phyloP scores from a whole-genome alignment of 1,284 basidiomycete genomes.

The Irpex sp. region DNA sequence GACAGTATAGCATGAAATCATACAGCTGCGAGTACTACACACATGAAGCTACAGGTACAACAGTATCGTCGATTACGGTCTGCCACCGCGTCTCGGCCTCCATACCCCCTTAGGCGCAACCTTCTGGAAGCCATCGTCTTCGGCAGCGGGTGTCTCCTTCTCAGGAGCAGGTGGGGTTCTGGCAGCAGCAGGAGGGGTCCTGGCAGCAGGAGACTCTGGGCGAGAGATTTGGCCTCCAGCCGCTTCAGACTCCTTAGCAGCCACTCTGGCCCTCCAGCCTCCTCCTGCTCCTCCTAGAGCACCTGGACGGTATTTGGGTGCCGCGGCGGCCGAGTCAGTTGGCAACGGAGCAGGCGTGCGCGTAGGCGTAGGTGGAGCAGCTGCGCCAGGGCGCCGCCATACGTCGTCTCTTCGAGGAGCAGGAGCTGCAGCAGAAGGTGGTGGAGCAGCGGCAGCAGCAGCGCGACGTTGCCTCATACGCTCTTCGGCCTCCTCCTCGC shows the following conservation, averaged over 20 bases:
- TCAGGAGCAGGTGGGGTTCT: conserved; percentile 23
- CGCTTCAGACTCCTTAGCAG: conserved; percentile 35
- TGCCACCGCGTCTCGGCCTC: conserved; percentile 33
- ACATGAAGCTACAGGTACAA: conserved; percentile 7
- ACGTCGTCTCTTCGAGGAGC: conserved; percentile 18
- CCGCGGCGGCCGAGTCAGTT: conserved; percentile 36
- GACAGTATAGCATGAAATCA: neutral
- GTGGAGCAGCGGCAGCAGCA: conserved; percentile 18
- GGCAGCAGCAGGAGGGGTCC: conserved; percentile 30
- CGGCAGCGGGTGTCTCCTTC: conserved; percentile 38
- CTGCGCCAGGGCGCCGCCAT: conserved; percentile 35
- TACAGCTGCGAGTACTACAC: neutral
- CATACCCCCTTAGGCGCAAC: conserved; percentile 45
- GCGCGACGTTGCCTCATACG: conserved; percentile 34
- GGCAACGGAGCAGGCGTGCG: conserved; percentile 33
- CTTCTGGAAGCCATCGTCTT: conserved; percentile 72
- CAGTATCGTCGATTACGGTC: conserved; percentile 5
- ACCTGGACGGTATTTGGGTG: conserved; percentile 44
- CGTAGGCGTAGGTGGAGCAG: conserved; percentile 18
- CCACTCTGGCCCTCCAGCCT: conserved; percentile 54
- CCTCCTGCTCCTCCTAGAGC: conserved; percentile 33
- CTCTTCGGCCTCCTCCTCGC: conserved; percentile 79
- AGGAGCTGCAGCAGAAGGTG: conserved; percentile 17
- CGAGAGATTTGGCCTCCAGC: conserved; percentile 28
- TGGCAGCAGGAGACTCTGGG: conserved; percentile 33